A percentile compares a stretch with the other conserved stretches of the same genome.
Evolutionary conservation across 495 filamentous ascomycete species (phyloP).

Genomic region (Niebla homalea): DNA sequence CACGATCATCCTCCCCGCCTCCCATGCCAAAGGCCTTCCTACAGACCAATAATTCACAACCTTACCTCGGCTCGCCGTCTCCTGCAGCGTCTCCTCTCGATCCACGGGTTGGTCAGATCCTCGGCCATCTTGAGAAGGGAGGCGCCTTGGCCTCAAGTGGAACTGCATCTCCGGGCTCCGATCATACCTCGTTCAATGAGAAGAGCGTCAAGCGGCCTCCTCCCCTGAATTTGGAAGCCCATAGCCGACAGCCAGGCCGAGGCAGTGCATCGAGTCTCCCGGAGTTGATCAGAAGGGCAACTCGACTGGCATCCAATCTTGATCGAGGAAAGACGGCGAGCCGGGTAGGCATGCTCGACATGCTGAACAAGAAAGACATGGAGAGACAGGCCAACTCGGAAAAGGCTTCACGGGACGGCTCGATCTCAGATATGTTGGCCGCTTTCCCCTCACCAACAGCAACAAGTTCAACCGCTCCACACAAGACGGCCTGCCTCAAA

Average conservation of each 20-base stretch:
- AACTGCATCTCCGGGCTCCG: conserved; percentile 25
- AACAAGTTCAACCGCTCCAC: conserved; percentile 31
- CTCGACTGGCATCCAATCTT: conserved; percentile 71
- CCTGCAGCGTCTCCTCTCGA: conserved; percentile 14
- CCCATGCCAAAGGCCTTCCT: conserved; percentile 7
- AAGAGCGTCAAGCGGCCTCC: conserved; percentile 50
- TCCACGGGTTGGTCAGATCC: conserved; percentile 16
- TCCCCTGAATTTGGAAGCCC: conserved; percentile 63
- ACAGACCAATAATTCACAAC: not conserved
- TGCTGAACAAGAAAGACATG: conserved; percentile 23
- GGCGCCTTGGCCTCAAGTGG: conserved; percentile 25
- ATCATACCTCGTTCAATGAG: conserved; percentile 20
- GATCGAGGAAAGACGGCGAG: conserved; percentile 79
- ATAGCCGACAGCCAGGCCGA: conserved; percentile 57
- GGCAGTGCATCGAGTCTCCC: conserved; percentile 84
- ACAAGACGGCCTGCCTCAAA: conserved; percentile 22
- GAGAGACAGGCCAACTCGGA: conserved; percentile 4
- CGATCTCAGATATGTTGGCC: conserved; percentile 80
- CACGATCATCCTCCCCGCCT: conserved; percentile 1
- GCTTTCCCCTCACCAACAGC: conserved; percentile 78
- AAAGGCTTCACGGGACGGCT: conserved; percentile 34
- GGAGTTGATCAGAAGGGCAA: conserved; percentile 81
- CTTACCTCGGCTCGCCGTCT: conserved; percentile 7
- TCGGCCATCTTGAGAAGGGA: conserved; percentile 23
- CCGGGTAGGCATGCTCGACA: conserved; percentile 38